phyloP scores from a whole-genome alignment of 129 eudicot genomes.

The Chrysanthemum makinoi region DNA sequence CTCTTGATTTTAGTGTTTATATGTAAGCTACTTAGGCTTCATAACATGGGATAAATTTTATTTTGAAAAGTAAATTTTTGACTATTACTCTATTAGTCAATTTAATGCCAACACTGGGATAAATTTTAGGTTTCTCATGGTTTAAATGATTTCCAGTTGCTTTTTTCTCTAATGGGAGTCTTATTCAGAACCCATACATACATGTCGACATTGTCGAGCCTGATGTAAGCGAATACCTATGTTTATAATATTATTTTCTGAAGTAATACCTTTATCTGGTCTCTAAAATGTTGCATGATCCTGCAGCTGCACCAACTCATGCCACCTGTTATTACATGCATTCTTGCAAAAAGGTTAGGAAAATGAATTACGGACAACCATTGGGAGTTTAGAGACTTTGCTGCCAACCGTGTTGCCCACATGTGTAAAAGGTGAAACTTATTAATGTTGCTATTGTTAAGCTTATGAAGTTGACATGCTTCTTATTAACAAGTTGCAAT shows the following conservation, averaged over 20 bases:
- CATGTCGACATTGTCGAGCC: constrained; percentile 41
- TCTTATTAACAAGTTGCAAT: background rate
- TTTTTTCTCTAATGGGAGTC: constrained; percentile 75
- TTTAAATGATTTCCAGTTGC: constrained; percentile 47
- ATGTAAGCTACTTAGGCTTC: no score
- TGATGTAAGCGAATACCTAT: constrained; percentile 41
- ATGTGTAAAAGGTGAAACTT: constrained; percentile 56
- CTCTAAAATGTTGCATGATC: no score
- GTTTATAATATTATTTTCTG: background rate
- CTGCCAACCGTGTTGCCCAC: constrained; percentile 42
- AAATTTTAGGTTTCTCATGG: constrained; percentile 58
- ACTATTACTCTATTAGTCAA: no score
- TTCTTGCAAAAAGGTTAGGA: no score
- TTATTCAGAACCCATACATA: constrained; percentile 65
- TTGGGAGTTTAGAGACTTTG: no score
- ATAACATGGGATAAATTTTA: no score
- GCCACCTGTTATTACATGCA: no score
- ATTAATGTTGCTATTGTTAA: background rate
- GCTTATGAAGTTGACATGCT: no score
- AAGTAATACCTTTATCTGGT: background rate
- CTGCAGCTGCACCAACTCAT: no score
- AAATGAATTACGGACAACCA: no score
- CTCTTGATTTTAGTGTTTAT: background rate
- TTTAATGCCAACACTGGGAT: background rate
- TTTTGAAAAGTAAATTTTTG: no score